Conservation (phyloP, 352 stramenopile species). For the Phytophthora pseudosyringae region DNA sequence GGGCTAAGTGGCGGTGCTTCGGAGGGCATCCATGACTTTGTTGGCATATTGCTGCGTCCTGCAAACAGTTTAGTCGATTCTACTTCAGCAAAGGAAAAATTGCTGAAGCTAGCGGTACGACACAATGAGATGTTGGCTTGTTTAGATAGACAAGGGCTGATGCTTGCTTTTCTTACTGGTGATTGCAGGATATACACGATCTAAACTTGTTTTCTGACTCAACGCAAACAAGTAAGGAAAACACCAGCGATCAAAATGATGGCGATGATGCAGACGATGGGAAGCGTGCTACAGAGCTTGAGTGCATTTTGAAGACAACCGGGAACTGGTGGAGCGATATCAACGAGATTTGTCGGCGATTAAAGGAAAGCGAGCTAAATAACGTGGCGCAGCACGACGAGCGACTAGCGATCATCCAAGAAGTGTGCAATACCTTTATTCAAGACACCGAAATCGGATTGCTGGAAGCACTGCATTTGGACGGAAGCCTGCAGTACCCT, state of each 20-base stretch:
- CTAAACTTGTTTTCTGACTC: constrained; percentile 23
- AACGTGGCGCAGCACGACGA: constrained; percentile 31
- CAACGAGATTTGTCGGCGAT: constrained; percentile 41
- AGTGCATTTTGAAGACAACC: constrained; percentile 44
- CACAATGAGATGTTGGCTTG: not conserved
- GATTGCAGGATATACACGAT: constrained; percentile 26
- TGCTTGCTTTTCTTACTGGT: constrained; percentile 1
- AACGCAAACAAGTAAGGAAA: not conserved
- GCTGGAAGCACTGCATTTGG: constrained; percentile 45
- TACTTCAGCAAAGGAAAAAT: constrained; percentile 56
- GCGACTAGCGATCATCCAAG: constrained; percentile 44
- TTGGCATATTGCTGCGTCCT: constrained; percentile 68
- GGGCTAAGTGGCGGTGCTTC: constrained; percentile 5
- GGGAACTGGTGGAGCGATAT: constrained; percentile 84
- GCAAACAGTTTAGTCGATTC: constrained; percentile 54
- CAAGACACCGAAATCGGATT: constrained; percentile 38
- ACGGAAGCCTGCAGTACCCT: constrained; percentile 43
- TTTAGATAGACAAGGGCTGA: not conserved
- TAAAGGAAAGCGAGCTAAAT: constrained; percentile 38
- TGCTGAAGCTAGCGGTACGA: constrained; percentile 46
- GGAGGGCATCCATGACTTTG: constrained; percentile 43
- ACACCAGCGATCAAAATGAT: constrained; percentile 4
- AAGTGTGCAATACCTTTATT: constrained; percentile 52
- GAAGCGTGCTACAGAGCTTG: constrained; percentile 23
- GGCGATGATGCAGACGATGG: not conserved